Conservation (phyloP, 495 filamentous ascomycete genomes). For the Aspergillus bertholletiae region DNA sequence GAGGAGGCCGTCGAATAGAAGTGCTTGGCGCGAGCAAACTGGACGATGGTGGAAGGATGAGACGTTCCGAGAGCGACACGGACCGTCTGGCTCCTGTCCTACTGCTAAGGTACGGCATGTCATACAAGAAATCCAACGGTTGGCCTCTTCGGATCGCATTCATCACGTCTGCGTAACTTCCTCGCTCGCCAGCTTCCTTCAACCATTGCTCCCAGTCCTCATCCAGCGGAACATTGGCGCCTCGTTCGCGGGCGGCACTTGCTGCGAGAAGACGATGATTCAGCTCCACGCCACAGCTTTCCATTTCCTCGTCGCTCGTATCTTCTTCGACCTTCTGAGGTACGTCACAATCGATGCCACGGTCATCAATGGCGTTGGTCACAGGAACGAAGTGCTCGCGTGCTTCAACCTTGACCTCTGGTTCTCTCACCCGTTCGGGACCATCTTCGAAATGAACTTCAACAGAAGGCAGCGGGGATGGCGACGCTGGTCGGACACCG, state of each 20-base stretch:
- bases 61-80: slow-evolving; percentile 17
- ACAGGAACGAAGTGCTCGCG: slow-evolving; percentile 25
- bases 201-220: slow-evolving; percentile 85
- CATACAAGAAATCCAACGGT: slow-evolving; percentile 29
- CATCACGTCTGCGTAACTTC: slow-evolving; percentile 40
- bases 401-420: slow-evolving; percentile 26
- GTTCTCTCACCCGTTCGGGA: slow-evolving; percentile 26
- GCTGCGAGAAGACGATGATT: slow-evolving; percentile 71
- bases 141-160: slow-evolving; percentile 40
- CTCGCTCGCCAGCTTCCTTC: slow-evolving; percentile 71
- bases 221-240: slow-evolving; percentile 63
- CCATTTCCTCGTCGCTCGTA: slow-evolving; percentile 62
- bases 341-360: slow-evolving; percentile 17
- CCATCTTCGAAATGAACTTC: slow-evolving; percentile 31
- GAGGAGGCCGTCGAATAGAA: slow-evolving; percentile 18
- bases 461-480: slow-evolving; percentile 29
- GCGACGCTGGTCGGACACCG: slow-evolving; percentile 49
- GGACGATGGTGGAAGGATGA: slow-evolving; percentile 16
- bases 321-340: slow-evolving; percentile 51
- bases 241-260: slow-evolving; percentile 60
- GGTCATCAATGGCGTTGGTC: slow-evolving; percentile 21
- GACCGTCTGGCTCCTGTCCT: slow-evolving; percentile 16
- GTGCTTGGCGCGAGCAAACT: slow-evolving; percentile 12
- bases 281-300: slow-evolving; percentile 68
- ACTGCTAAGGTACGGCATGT: slow-evolving; percentile 17